Evolutionary conservation across 192 early-diverging fungal species (phyloP).

Genomic region (Coemansia sp.): DNA sequence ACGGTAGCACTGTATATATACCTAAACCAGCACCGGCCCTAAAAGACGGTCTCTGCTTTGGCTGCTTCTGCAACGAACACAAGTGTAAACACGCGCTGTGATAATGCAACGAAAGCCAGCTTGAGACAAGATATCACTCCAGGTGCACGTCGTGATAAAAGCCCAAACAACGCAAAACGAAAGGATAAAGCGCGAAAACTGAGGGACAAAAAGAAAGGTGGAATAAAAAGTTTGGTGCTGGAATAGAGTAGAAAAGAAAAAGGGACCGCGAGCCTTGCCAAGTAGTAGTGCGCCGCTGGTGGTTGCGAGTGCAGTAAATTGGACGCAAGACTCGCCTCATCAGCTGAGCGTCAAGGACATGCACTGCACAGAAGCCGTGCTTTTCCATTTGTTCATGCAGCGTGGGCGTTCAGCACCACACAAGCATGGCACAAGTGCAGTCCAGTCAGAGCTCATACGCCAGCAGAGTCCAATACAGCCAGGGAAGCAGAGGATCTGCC

Average conservation of each 20-base stretch:
- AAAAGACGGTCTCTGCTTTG: too few species aligned
- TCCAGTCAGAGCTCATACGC: not conserved
- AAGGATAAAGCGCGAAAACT: slow-evolving; percentile 13
- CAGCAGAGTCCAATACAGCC: not conserved
- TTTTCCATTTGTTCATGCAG: not conserved
- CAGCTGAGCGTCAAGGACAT: slow-evolving; percentile 1
- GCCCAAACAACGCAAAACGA: slow-evolving; percentile 1
- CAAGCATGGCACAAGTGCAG: not conserved
- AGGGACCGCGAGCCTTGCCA: not conserved
- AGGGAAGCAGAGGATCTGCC: not conserved
- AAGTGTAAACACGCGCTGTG: too few species aligned
- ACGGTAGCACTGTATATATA: not conserved
- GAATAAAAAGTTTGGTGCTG: slow-evolving; percentile 12
- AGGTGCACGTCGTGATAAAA: not conserved
- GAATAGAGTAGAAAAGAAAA: slow-evolving; percentile 22
- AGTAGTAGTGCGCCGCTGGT: slow-evolving; percentile 1
- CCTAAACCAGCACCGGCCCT: not conserved
- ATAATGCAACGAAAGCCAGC: too few species aligned
- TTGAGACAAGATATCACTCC: too few species aligned
- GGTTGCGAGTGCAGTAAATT: slow-evolving; percentile 1
- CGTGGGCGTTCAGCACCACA: not conserved
- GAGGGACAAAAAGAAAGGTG: slow-evolving; percentile 16
- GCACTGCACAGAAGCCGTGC: not conserved
- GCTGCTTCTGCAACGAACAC: too few species aligned
- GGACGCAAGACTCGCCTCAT: not conserved